phyloP scores from a whole-genome alignment of 371 early-diverging fungal genomes.

The Lichtheimia ramosa region DNA sequence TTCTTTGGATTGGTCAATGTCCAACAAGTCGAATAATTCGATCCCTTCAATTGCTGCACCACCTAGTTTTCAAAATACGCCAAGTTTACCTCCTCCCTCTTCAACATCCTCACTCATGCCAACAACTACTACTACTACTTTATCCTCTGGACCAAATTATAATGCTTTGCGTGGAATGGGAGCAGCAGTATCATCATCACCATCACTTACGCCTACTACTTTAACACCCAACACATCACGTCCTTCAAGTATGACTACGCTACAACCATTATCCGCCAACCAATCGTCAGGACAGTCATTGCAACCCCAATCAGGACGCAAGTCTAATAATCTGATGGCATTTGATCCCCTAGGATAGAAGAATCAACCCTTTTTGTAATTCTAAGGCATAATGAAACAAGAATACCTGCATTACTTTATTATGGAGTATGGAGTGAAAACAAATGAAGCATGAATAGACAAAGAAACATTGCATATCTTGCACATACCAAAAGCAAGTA shows the following conservation, averaged over 20 bases:
- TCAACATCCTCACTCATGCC: slow-evolving; percentile 1
- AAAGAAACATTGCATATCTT: too few relatives aligned
- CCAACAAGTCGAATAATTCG: not conserved
- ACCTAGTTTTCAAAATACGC: slow-evolving; percentile 5
- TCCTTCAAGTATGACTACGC: slow-evolving; percentile 24
- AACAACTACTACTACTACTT: not conserved
- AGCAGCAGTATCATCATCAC: not conserved
- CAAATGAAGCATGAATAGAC: too few relatives aligned
- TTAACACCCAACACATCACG: slow-evolving; percentile 1
- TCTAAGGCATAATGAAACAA: too few relatives aligned
- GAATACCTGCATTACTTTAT: too few relatives aligned
- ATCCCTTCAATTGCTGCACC: slow-evolving; percentile 7
- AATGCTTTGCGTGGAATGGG: slow-evolving; percentile 15
- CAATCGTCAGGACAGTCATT: slow-evolving; percentile 2
- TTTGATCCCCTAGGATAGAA: slow-evolving; percentile 44
- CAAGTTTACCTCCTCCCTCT: slow-evolving; percentile 14
- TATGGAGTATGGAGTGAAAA: too few relatives aligned
- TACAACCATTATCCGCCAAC: slow-evolving; percentile 21
- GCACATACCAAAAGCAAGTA: too few relatives aligned
- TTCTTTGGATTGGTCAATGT: not conserved
- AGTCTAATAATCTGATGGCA: slow-evolving; percentile 24
- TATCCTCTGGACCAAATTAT: slow-evolving; percentile 9
- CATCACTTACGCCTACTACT: slow-evolving; percentile 9
- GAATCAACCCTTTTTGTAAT: too few relatives aligned
- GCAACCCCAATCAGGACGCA: slow-evolving; percentile 15